Percentiles rank a stretch among this genome's conserved stretches.
phyloP scores from a whole-genome alignment of 129 eudicot genomes.

The Kitagawia praeruptora region DNA sequence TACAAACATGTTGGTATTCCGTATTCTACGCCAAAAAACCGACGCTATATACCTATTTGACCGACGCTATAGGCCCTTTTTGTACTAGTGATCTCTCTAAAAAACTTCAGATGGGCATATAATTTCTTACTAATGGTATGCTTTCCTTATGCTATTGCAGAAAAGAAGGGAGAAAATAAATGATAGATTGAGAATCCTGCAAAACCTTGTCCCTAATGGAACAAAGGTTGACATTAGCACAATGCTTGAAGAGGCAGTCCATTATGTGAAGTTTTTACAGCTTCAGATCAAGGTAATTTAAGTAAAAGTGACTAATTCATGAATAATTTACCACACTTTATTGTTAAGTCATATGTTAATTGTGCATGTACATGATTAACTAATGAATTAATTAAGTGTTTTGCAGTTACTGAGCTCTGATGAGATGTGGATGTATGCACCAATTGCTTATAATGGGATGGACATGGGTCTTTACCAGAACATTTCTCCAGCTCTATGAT shows the following conservation, averaged over 20 bases:
- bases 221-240: slow-evolving; percentile 3
- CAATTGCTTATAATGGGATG: slow-evolving; percentile 85
- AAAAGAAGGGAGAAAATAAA: neutral
- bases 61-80: too few species aligned
- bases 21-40: too few species aligned
- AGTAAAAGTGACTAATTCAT: neutral
- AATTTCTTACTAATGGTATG: neutral
- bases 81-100: too few species aligned
- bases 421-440: slow-evolving; percentile 98
- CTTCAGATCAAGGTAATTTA: neutral
- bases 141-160: neutral
- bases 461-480: slow-evolving; percentile 70
- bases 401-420: slow-evolving; percentile 86
- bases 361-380: neutral
- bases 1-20: too few species aligned
- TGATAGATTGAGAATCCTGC: neutral
- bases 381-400: neutral
- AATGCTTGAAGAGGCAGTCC: slow-evolving; percentile 5
- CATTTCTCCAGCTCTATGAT: slow-evolving; percentile 35
- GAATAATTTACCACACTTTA: neutral
- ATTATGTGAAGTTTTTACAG: neutral
- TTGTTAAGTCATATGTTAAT: neutral
- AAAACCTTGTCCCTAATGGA: neutral
- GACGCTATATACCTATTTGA: too few species aligned
- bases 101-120: neutral